These are phyloP conservation scores for Septoria linicola DNA, from an alignment of 2,329 filamentous ascomycete genomes.

Conservation along the genomic window DNA sequence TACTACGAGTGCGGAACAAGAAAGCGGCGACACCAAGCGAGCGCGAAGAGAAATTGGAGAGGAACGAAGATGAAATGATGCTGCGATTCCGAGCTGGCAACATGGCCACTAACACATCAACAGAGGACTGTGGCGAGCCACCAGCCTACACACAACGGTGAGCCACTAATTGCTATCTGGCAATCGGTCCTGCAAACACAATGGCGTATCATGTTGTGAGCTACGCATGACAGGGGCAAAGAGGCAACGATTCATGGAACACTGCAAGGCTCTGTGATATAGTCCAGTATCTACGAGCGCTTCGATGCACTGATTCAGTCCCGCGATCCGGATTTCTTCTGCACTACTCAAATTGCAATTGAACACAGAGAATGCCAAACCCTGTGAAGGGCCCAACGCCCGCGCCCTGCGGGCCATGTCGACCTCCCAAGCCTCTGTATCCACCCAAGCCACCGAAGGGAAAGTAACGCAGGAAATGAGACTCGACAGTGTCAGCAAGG, in stretches of 20 bases:
- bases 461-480: background rate
- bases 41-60: conserved; percentile 5
- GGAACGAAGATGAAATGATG: background rate
- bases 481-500: background rate
- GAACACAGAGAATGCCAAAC: too few species aligned
- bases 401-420: background rate
- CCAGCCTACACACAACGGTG: background rate
- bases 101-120: background rate
- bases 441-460: background rate
- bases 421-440: background rate
- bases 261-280: too few species aligned
- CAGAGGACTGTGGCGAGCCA: background rate
- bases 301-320: too few species aligned
- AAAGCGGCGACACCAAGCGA: conserved; percentile 8
- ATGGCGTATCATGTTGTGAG: too few species aligned
- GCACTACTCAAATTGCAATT: too few species aligned
- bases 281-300: too few species aligned
- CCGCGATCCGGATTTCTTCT: too few species aligned
- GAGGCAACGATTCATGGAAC: too few species aligned
- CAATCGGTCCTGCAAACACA: background rate
- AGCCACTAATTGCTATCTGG: background rate
- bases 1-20: conserved; percentile 10
- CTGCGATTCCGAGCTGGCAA: background rate
- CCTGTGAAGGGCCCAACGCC: too few species aligned
- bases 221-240: too few species aligned